These are phyloP conservation scores for Anastatica hierochuntica DNA, from an alignment of 345 rosid genomes.

Conservation along the genomic window DNA sequence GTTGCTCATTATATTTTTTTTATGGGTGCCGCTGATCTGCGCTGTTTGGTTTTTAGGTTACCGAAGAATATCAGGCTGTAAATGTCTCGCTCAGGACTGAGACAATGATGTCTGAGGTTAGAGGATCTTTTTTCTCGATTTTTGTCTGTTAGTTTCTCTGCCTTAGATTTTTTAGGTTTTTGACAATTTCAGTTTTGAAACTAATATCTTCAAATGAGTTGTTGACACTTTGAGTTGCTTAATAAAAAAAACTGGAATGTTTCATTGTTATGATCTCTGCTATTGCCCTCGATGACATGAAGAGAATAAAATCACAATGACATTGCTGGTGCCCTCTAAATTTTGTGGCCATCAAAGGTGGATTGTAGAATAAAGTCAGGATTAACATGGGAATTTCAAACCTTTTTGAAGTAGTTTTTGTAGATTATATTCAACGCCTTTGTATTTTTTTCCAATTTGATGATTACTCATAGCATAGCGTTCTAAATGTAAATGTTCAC, in stretches of 20 bases:
- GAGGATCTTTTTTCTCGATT: slow-evolving; percentile 19
- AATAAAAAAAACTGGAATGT: background rate
- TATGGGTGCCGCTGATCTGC: slow-evolving; percentile 22
- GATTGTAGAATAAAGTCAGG: slow-evolving; percentile 5
- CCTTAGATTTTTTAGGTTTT: background rate
- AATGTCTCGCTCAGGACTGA: slow-evolving; percentile 78
- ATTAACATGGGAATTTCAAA: background rate
- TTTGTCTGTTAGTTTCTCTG: slow-evolving; percentile 4
- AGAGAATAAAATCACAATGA: background rate
- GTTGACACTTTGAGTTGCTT: slow-evolving; percentile 7
- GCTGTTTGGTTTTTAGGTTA: slow-evolving; percentile 41
- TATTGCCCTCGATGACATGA: background rate
- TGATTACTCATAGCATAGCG: slow-evolving; percentile 1
- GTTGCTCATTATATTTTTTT: slow-evolving; percentile 9
- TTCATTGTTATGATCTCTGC: slow-evolving; percentile 1
- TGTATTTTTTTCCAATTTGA: background rate
- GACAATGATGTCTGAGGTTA: slow-evolving; percentile 70
- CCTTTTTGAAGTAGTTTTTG: slow-evolving; percentile 16
- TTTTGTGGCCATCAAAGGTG: slow-evolving; percentile 2
- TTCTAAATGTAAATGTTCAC: background rate
- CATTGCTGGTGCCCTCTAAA: background rate
- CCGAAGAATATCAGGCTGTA: slow-evolving; percentile 89
- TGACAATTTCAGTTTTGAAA: slow-evolving; percentile 1
- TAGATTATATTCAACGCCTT: background rate
- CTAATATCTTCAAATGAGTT: background rate